Evolutionary conservation across 2,329 filamentous ascomycete species (phyloP), one percentile per base, ranked within the genome.

Genomic region (Diaporthe nobilis): DNA sequence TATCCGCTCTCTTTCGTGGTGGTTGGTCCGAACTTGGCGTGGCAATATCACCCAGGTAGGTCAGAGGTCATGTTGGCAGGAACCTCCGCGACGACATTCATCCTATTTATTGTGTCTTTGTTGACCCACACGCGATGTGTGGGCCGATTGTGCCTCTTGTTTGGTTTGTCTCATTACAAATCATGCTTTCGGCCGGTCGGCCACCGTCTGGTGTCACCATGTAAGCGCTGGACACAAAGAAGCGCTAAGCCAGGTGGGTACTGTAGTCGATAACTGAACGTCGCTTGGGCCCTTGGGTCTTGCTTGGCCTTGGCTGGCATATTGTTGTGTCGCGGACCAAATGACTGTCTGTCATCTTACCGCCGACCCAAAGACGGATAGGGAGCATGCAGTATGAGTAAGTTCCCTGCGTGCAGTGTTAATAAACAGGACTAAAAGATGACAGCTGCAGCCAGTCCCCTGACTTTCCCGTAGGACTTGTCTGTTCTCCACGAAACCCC

Each of bases 391-490:
- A 65, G 8, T 7, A 4, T 37, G 22, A 34, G n/a, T 37, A 31
- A 31, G 28, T 49, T 25, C 42, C 44, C 20, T 49, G 44, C 42
- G 44, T 51, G 44, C 44, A n/a, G 31, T 13, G 31, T 34, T 28
- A 20, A 68, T n/a, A 37, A 20, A 39, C 22, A 47, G 63, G n/a
- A 17, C 63, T 68, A 68, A 68, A 68, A 39, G 63, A 68, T 68
- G 63, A 68, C 63, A 49, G 63, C 44, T 49, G 63, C 63, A 37
- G 63, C 10, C 25, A 25, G 28, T n/a, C 7, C 28, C 44, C 63
- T n/a, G n/a, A 3, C 31, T 42, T 34, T 34, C 61, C 42, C 25
- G 61, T 17, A 65, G 61, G 42, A 22, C 28, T 13, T 37, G 44
- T 39, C 20, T 25, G 28, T 5, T 39, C 20, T 37, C 63, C 44